Evolutionary conservation across 2,329 filamentous ascomycete genomes (phyloP).

Genomic region (Didymella keratinophila): DNA sequence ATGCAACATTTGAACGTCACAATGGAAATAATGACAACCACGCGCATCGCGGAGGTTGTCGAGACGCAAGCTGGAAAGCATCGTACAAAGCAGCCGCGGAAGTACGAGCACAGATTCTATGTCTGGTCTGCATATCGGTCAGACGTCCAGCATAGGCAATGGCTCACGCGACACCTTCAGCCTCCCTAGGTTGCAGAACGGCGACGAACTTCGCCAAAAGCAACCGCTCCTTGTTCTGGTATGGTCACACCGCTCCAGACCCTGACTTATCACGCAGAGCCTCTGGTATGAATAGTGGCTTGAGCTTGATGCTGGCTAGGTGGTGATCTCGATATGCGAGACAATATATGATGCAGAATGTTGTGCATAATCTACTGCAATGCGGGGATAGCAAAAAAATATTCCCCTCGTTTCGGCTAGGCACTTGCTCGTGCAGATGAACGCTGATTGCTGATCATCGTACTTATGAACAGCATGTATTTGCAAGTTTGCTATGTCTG

Average conservation of each 20-base stretch:
- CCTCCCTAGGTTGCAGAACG: conserved; percentile 2
- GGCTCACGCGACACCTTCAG: conserved; percentile 37
- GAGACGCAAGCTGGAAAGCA: background rate
- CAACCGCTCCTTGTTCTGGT: conserved; percentile 10
- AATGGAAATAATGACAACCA: background rate
- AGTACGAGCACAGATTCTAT: background rate
- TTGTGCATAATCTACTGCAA: conserved; percentile 6
- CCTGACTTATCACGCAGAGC: conserved; percentile 25
- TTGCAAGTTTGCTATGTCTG: background rate
- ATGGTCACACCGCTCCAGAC: conserved; percentile 38
- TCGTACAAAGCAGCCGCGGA: conserved; percentile 1
- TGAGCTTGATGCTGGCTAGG: conserved; percentile 21
- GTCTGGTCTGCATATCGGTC: background rate
- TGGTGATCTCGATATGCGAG: conserved; percentile 2
- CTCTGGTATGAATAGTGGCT: conserved; percentile 20
- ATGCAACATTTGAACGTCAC: background rate
- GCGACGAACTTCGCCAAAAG: background rate
- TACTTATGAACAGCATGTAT: too few species aligned
- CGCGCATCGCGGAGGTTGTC: background rate
- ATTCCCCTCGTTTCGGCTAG: background rate
- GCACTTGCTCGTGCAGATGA: background rate
- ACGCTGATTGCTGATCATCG: background rate
- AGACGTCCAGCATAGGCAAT: conserved; percentile 20
- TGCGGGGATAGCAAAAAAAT: background rate
- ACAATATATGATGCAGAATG: conserved; percentile 1